Evolutionary conservation across 192 early-diverging fungal genomes (phyloP).

Genomic region (Anaeromyces robustus): DNA sequence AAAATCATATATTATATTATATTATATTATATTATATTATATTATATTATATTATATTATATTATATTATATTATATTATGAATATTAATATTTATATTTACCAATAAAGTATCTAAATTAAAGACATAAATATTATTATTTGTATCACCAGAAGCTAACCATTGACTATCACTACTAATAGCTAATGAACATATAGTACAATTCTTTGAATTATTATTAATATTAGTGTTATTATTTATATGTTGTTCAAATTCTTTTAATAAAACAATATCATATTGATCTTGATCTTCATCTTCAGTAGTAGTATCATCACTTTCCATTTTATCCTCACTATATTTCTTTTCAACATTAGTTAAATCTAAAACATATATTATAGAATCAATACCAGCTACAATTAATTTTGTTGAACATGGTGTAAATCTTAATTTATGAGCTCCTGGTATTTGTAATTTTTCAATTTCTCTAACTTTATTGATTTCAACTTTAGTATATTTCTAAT

Average conservation of each 20-base stretch:
- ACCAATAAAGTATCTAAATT: slow-evolving; percentile 56
- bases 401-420: slow-evolving; percentile 67
- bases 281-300: slow-evolving; percentile 16
- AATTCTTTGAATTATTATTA: no score
- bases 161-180: slow-evolving; percentile 66
- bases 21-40: no score
- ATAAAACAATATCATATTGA: background rate
- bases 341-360: slow-evolving; percentile 51
- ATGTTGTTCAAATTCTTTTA: slow-evolving; percentile 2
- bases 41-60: no score
- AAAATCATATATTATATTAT: no score
- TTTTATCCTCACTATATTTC: slow-evolving; percentile 34
- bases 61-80: no score
- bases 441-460: slow-evolving; percentile 2
- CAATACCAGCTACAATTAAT: slow-evolving; percentile 59
- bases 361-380: slow-evolving; percentile 58
- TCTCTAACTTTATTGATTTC: slow-evolving; percentile 9
- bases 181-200: slow-evolving; percentile 48
- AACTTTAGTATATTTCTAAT: slow-evolving; percentile 3
- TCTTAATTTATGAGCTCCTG: slow-evolving; percentile 47
- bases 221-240: slow-evolving; percentile 1
- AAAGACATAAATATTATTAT: slow-evolving; percentile 55
- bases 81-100: slow-evolving; percentile 8
- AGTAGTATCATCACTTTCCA: slow-evolving; percentile 20
- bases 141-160: slow-evolving; percentile 63